Base-by-base conservation (phyloP, 345 rosid genomes). In the Hevea brasiliensis region DNA sequence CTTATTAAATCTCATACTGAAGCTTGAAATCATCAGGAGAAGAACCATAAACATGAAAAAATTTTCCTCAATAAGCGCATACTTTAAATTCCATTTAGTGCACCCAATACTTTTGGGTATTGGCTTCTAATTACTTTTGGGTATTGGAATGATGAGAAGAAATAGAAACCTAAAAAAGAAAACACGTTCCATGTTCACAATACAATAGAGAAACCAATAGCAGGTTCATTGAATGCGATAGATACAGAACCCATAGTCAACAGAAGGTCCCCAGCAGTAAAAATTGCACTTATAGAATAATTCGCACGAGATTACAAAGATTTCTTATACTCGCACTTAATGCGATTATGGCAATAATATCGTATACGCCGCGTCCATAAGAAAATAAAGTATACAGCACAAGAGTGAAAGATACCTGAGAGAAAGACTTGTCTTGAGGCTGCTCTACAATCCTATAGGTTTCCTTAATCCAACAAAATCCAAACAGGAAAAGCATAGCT, bases 391-490 rank as follows among this genome's bases (percentile, higher is more conserved):
- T 17, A 50, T 50, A 50, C n/a, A 18, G 44, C n/a, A 61, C 23
- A 61, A 32, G 11, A 61, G 41, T 32, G 37, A 32, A 32, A 32
- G n/a, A 32, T 32, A 32, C 37, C 37, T 32, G 37, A 32, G 37
- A 1, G 37, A 32, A 32, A 32, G 37, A 32, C 37, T 32, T 32
- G 37, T 32, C 37, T 61, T 72, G 68, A 26, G 58, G 77, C 62
- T 56, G 65, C 21, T 79, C 73, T 5, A 80, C 61, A 78, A 84
- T 82, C 50, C 84, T 77, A 68, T 60, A 75, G 45, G 76, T 85
- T 81, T 84, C 90, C 3, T 61, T 82, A 80, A 95, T 91, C 94
- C 98, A 91, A 84, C 89, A 92, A 81, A 95, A 95, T 35, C 99
- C 99, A n/a, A 92, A 72, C 13, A 95, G 82, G 74, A 90, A 91